Evolutionary conservation across 495 filamentous ascomycete genomes (phyloP), one percentile per base, ranked within the genome.

Genomic region (Apiosordaria backusii): DNA sequence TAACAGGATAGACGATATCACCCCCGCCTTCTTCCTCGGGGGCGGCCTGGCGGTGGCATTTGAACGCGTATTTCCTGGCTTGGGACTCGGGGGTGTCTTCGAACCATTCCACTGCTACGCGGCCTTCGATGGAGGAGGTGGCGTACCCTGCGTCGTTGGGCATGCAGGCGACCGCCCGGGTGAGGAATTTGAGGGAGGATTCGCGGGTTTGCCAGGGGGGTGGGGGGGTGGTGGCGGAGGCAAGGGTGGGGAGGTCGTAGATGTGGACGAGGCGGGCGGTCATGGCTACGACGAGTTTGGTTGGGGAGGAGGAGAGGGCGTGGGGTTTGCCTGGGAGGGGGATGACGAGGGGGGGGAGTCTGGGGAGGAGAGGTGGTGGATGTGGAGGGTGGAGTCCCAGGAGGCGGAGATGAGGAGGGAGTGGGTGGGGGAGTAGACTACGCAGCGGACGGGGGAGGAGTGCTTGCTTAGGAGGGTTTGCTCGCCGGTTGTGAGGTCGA

Each of bases 31-130:
- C 76, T n/a, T 75, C 74, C 16, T 77, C 77, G 50, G 74, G 71
- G 23, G 72, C 74, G 1, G 80, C 78, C 76, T 95, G 90, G 13
- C 95, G 88, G 78, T 99, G 95, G 78, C 95, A 99, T 75, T 99
- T 99, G 83, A 99, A 99, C 10, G 95, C 95, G 81, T 97, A 99
- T 72, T 97, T 98, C 64, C 93, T 84, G 19, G 89, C 89, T 76
- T 97, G 92, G 4, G 90, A 92, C 72, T 90, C 88, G 29, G 87
- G 81, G 7, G 86, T 89, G 15, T 93, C 89, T 73, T 97, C 95
- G 79, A 98, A 97, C 91, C 93, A 98, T 74, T 99, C 95, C 1
- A 99, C 95, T 0, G 92, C 94, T 0, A 97, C 90, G 68, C 95
- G 86, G 16, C 95, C 95, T 73, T 99, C 95, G 74, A 99, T 97